Evolutionary conservation across 1,284 basidiomycete genomes (phyloP).

Genomic region (Tausonia pullulans): DNA sequence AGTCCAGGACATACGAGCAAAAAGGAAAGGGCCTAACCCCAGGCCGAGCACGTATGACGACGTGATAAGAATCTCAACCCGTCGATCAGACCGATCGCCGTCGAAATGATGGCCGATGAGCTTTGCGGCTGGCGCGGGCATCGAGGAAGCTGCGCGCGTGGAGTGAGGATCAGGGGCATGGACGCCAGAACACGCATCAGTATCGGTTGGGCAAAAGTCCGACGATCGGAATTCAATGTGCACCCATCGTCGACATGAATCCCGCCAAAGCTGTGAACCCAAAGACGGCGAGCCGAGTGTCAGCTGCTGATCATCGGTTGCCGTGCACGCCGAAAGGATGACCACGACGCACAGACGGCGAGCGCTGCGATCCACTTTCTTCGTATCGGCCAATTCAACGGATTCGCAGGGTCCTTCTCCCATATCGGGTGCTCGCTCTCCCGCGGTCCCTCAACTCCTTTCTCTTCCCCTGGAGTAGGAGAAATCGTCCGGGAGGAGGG

Average conservation of each 20-base stretch:
- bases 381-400: neutral
- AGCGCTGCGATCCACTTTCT: neutral
- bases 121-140: neutral
- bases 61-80: neutral
- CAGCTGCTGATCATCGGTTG: too few species aligned
- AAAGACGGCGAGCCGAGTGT: neutral
- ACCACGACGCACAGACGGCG: neutral
- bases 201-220: too few species aligned
- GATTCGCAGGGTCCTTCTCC: constrained; percentile 1
- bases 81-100: neutral
- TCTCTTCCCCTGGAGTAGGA: too few species aligned
- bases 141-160: neutral
- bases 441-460: too few species aligned
- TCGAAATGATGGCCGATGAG: neutral
- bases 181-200: too few species aligned
- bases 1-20: neutral
- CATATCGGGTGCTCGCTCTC: neutral
- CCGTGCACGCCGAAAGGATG: too few species aligned
- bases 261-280: neutral
- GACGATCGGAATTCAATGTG: too few species aligned
- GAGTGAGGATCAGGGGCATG: too few species aligned
- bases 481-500: too few species aligned
- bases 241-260: constrained; percentile 1
- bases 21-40: constrained; percentile 1
- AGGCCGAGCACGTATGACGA: neutral